phyloP scores from a whole-genome alignment of 1,284 basidiomycete species.

The Boletus semigastroideus region DNA sequence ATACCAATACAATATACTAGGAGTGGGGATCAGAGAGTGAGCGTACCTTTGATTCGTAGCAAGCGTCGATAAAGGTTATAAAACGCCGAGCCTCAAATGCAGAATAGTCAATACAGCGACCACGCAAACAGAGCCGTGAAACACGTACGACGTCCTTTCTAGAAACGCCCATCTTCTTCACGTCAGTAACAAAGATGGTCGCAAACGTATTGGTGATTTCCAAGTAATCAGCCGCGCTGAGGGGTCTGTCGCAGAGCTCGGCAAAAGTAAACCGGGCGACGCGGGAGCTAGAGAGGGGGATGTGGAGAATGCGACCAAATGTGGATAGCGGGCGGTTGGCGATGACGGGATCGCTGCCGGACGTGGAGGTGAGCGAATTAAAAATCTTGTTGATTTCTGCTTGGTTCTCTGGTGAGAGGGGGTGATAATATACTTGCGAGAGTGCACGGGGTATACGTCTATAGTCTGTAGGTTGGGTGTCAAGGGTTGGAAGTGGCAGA shows the following conservation, averaged over 20 bases:
- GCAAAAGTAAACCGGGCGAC: constrained; percentile 89
- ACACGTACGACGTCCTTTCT: constrained; percentile 79
- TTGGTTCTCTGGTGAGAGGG: constrained; percentile 64
- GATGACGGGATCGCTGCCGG: constrained; percentile 41
- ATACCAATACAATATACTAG: not conserved
- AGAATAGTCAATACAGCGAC: not conserved
- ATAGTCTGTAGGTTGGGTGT: constrained; percentile 65
- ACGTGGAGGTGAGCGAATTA: constrained; percentile 52
- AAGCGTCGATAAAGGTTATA: constrained; percentile 97
- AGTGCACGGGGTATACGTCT: constrained; percentile 87
- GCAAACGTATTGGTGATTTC: constrained; percentile 88
- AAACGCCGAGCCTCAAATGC: constrained; percentile 78
- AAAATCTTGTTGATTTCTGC: constrained; percentile 84
- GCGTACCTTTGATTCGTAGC: constrained; percentile 84
- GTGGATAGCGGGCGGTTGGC: constrained; percentile 69
- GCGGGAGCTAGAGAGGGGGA: constrained; percentile 78
- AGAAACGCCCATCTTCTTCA: constrained; percentile 86
- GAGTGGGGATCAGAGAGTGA: not conserved
- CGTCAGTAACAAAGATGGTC: constrained; percentile 86
- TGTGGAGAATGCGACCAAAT: constrained; percentile 84
- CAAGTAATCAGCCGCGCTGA: constrained; percentile 95
- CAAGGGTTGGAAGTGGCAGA: not conserved
- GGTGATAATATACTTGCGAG: constrained; percentile 90
- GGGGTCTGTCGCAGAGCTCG: constrained; percentile 86
- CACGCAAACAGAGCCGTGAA: not conserved